Conservation (phyloP, 805 yeast genomes). For the Starmerella gropengiesseri region DNA sequence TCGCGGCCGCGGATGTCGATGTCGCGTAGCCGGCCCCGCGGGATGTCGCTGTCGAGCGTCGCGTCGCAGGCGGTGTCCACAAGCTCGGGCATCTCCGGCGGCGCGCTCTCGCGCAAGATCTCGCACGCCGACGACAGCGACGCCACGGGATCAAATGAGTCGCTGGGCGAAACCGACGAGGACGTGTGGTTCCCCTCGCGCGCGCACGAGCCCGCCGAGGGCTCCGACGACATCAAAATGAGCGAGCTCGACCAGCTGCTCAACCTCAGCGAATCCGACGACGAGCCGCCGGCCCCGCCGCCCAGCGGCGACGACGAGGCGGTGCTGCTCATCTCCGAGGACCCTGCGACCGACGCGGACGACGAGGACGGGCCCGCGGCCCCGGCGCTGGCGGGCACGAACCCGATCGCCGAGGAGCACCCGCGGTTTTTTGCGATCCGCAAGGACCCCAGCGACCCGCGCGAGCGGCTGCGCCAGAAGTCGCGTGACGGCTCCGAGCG, state of each 20-base stretch:
- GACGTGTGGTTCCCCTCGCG: constrained; percentile 86
- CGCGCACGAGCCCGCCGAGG: constrained; percentile 35
- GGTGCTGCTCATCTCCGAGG: not conserved
- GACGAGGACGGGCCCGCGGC: not conserved
- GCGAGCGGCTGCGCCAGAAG: not conserved
- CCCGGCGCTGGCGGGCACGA: not conserved
- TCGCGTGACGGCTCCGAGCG: too few species aligned
- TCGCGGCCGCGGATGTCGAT: too few species aligned
- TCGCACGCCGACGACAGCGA: constrained; percentile 24
- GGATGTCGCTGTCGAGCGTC: constrained; percentile 15
- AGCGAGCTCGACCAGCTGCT: constrained; percentile 53
- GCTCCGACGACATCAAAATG: constrained; percentile 71
- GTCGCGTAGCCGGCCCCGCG: constrained; percentile 18
- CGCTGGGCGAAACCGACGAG: constrained; percentile 76
- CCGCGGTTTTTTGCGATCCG: constrained; percentile 1
- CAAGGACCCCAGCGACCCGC: constrained; percentile 2
- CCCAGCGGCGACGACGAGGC: not conserved
- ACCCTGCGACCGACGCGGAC: not conserved
- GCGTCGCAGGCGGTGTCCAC: constrained; percentile 15
- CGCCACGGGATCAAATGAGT: constrained; percentile 26
- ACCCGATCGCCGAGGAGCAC: not conserved
- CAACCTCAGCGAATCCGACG: constrained; percentile 19
- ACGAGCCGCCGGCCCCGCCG: not conserved
- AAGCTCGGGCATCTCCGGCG: constrained; percentile 5
- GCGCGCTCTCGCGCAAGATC: constrained; percentile 12